Base-by-base conservation (phyloP, 2,329 filamentous ascomycete species). In the Lasiodiplodia sp. region DNA sequence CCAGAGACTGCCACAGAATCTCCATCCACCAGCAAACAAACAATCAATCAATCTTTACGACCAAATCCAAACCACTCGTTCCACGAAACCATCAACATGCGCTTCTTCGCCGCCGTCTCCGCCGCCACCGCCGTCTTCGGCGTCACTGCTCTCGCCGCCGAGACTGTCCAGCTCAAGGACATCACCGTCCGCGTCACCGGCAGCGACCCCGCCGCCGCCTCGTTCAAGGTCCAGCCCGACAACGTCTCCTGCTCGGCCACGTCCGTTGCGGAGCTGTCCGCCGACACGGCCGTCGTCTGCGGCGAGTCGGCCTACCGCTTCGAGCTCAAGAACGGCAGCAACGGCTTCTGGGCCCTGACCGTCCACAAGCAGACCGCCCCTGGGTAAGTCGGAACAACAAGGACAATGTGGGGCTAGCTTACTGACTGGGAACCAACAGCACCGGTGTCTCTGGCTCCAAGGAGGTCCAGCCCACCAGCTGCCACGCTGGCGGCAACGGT, bases 121-220 rank as follows among this genome's bases (percentile, higher is more conserved):
- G 16, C 58, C 58, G 38, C 37, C 16, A 7, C 23, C 51, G 51
- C 64, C 51, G 16, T 66, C 51, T 28, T 57, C 52, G 64, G 51
- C 38, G 51, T 37, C 49, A 18, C 31, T 21, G 64, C 64, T 38
- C 2, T 25, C 52, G 51, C 52, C 51, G 31, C 31, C 5, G 52
- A 66, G 64, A 44, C 34, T 1, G 64, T 57, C 64, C 47, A 55
- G 51, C 16, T 66, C 64, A 56, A 55, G 37, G 64, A 66, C 23
- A 3, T 53, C 34, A 38, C 64, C 37, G 28, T 66, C 64, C 64
- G 52, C 23, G 51, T 57, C 64, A 57, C 47, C 64, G 23, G 25
- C 34, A 18, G 8, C 23, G 31, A 34, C 34, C 64, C 40, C 37
- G 21, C 37, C 1, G 37, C 64, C 16, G 37, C 64, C 34, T 28